Percentiles rank a stretch among this genome's conserved stretches.
phyloP scores from a whole-genome alignment of 306 rosid genomes.

The Prunus mira region DNA sequence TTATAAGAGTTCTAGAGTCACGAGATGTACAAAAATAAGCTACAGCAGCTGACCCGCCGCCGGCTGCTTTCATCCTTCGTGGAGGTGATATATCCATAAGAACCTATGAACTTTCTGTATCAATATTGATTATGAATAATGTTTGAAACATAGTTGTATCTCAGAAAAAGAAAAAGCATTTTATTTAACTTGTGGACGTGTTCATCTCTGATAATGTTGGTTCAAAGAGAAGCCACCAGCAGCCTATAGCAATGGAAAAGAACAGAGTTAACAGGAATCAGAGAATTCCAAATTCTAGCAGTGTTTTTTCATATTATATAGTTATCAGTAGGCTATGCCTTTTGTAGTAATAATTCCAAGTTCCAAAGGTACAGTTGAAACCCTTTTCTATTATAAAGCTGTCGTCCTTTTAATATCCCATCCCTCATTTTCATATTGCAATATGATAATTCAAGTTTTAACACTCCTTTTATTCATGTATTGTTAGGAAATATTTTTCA shows the following conservation, averaged over 20 bases:
- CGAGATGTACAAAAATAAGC: conserved; percentile 34
- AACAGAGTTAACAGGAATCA: no score
- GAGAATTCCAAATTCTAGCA: no score
- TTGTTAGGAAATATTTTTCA: no score
- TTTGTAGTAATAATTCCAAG: no score
- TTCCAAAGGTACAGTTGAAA: no score
- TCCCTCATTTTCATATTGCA: no score
- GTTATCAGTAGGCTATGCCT: no score
- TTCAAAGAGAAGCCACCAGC: neutral
- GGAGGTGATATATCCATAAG: neutral
- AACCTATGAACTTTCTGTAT: neutral
- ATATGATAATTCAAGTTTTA: no score
- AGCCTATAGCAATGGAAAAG: neutral
- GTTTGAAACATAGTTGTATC: neutral
- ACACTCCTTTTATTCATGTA: no score
- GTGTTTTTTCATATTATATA: no score
- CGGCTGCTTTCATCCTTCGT: neutral
- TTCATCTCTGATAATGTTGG: neutral
- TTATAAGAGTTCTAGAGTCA: neutral
- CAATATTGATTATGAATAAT: neutral
- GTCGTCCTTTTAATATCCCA: no score
- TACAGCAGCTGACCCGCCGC: neutral
- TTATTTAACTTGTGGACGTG: neutral
- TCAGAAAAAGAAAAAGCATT: neutral
- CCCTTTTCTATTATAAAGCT: no score